Base-by-base conservation (phyloP, 1,284 basidiomycete species). In the Malassezia sympodialis region DNA sequence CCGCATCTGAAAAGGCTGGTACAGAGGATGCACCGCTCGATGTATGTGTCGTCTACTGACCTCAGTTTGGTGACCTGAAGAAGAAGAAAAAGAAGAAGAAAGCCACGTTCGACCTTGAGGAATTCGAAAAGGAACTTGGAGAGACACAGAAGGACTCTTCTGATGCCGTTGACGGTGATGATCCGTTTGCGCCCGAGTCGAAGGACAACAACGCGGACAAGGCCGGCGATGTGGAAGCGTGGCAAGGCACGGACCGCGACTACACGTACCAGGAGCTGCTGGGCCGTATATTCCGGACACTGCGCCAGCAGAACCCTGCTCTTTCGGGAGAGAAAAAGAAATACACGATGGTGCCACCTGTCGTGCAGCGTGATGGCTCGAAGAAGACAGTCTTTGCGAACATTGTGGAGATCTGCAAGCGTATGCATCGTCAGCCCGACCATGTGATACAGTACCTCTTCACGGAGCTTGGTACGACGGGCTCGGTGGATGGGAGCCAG, bases 351-450 rank as follows among this genome's bases (percentile, higher is more conserved):
- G 89, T 90, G 0, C 94, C 93, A n/a, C 93, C 93, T 17, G 86
- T 87, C 58, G 86, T 98, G 49, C 84, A 87, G 69, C 82, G 90
- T 72, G 93, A 99, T 80, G 82, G 82, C 23, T 93, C 91, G 78
- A 96, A 98, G 78, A 93, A 93, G 79, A 86, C 90, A 40, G 86
- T 94, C 63, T 99, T 98, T 67, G 86, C 90, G 65, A 99, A 99
- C 77, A 82, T 98, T 58, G 84, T 85, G 66, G 93, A 99, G 75
- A 98, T 99, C 67, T 96, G 93, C 82, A 91, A 88, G 77, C 84
- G 88, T 51, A 96, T 99, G 90, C 93, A 96, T 79, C 82, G 93
- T 76, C 87, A 90, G 78, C 90, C 93, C n/a, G 94, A 98, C 77
- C 94, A 99, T 75, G 90, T 96, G 68, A 96, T 96, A 65, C 86